Base-by-base conservation (phyloP, 225 moss, liverwort and hornwort genomes). In the Physcomitrium patens region DNA sequence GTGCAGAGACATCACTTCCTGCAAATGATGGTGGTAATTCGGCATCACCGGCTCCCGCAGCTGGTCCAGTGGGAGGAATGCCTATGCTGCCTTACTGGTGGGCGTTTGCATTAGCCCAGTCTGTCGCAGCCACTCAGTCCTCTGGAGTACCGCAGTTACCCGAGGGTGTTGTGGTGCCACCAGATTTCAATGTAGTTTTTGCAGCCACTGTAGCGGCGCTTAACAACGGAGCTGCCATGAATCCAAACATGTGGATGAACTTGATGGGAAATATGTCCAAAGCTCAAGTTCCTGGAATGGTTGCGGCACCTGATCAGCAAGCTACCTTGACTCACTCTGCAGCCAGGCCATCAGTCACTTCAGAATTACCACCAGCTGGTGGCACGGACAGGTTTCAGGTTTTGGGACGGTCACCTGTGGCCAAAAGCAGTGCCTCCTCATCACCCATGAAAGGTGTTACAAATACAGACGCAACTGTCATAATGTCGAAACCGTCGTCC, bases 91-190 rank as follows among this genome's bases (percentile, higher is more conserved):
- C 82, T 46, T 83, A 82, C 60, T 85, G 82, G 85, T 88, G 85
- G 88, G 85, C 87, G 43, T 77, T 88, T 74, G 81, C 88, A 31
- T n/a, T 85, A 53, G 88, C 88, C 19, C 88, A 85, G 52, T 81
- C 84, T 57, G 58, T 83, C n/a, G 88, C 85, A 24, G 80, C 80
- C 17, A 82, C 77, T 12, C 85, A 88, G 72, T 65, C 85, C 14
- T 5, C 73, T 12, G 24, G 76, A 17, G 19, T 58, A 44, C 65
- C 72, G 44, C 85, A 78, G 69, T 27, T 49, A 47, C 73, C 63
- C 19, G 81, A 88, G 58, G 66, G 53, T 49, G 65, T 59, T 5
- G 46, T 44, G 0, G 67, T 19, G 12, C 64, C 76, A 47, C 67
- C 83, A 8, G 88, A 88, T 37, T 64, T 80, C 46, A 83, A 76